Conservation (phyloP, 768 basidiomycete species). For the Pisolithus microcarpus region DNA sequence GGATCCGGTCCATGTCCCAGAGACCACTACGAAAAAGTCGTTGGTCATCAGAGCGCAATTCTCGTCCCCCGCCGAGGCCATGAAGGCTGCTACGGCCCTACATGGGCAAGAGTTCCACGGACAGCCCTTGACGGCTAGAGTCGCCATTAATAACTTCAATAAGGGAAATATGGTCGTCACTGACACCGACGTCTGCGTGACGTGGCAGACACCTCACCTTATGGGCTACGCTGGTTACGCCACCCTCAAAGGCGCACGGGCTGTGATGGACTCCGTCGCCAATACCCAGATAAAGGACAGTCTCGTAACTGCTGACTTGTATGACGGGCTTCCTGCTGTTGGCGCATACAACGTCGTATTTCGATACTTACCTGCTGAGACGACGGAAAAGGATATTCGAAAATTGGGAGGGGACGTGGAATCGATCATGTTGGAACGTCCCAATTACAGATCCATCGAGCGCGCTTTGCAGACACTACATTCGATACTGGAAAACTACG, state of each 20-base stretch:
- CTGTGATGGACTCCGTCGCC: conserved; percentile 41
- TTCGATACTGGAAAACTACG: conserved; percentile 31
- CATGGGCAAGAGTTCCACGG: conserved; percentile 39
- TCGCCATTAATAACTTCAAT: conserved; percentile 36
- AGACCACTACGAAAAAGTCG: conserved; percentile 16
- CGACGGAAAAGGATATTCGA: conserved; percentile 35
- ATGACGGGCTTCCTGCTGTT: conserved; percentile 53
- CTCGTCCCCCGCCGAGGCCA: conserved; percentile 40
- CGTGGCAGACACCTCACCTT: conserved; percentile 52
- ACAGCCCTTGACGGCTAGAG: conserved; percentile 35
- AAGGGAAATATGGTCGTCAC: conserved; percentile 34
- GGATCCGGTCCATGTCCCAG: conserved; percentile 30
- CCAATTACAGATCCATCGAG: conserved; percentile 35
- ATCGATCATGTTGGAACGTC: conserved; percentile 45
- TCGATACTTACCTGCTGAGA: conserved; percentile 41
- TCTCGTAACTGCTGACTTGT: conserved; percentile 40
- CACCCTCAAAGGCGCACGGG: conserved; percentile 39
- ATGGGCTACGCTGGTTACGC: conserved; percentile 60
- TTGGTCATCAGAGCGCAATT: conserved; percentile 40
- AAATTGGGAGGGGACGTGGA: conserved; percentile 38
- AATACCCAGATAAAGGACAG: conserved; percentile 31
- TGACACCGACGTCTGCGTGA: conserved; percentile 50
- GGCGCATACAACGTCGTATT: conserved; percentile 58
- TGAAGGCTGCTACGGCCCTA: conserved; percentile 43
- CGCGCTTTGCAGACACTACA: conserved; percentile 33